phyloP scores from a whole-genome alignment of 2,329 filamentous ascomycete species.

The Coniochaeta sp. region DNA sequence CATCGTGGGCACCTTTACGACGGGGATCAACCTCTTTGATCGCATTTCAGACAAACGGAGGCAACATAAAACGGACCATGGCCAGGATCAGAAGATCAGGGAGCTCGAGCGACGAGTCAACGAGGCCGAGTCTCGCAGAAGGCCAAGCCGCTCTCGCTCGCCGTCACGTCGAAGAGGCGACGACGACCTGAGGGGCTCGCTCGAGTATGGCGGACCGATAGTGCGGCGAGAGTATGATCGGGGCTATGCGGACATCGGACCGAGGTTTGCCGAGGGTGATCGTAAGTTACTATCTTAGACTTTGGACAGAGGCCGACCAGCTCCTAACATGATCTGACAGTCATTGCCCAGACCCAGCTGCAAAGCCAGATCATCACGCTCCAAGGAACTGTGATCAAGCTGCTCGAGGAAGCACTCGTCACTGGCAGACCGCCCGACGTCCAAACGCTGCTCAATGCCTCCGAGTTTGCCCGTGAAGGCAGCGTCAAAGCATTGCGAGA shows the following conservation, averaged over 20 bases:
- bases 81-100: conserved; percentile 24
- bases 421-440: conserved; percentile 23
- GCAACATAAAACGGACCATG: conserved; percentile 23
- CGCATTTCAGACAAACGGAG: conserved; percentile 22
- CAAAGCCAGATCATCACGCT: conserved; percentile 29
- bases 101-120: conserved; percentile 20
- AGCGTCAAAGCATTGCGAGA: conserved; percentile 26
- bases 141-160: not conserved
- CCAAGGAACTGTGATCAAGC: conserved; percentile 28
- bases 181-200: conserved; percentile 19
- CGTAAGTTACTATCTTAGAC: too few relatives aligned
- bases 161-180: conserved; percentile 5
- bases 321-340: too few relatives aligned
- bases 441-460: conserved; percentile 22
- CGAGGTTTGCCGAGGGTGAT: conserved; percentile 28
- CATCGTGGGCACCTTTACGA: conserved; percentile 28
- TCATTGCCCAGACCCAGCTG: conserved; percentile 25
- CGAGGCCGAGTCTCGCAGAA: conserved; percentile 6
- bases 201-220: conserved; percentile 22
- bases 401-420: conserved; percentile 27
- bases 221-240: conserved; percentile 27
- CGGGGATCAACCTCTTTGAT: conserved; percentile 29
- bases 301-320: too few relatives aligned
- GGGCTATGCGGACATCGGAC: conserved; percentile 21
- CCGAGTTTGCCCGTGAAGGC: conserved; percentile 24